These are phyloP conservation scores for Epichloe aotearoae DNA, from an alignment of 2,329 filamentous ascomycete genomes.

Conservation along the genomic window DNA sequence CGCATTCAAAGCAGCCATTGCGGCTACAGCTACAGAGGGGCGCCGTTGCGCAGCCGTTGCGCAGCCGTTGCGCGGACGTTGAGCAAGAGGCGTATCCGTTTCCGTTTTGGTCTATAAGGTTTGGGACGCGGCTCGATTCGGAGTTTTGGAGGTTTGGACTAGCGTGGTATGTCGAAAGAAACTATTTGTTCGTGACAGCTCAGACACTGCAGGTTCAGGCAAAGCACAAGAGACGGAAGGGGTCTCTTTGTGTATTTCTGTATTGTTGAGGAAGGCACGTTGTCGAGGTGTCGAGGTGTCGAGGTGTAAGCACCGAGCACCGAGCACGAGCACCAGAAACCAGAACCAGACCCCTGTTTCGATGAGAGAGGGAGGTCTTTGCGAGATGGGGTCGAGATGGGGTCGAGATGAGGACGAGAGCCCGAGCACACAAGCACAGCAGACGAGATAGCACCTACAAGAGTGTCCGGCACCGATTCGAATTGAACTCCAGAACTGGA, in stretches of 20 bases:
- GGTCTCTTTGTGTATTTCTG: no score
- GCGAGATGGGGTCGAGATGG: neutral
- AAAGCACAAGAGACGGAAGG: neutral
- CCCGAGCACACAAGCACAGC: neutral
- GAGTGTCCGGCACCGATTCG: neutral
- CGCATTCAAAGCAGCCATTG: conserved; percentile 1
- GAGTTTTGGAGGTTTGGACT: neutral
- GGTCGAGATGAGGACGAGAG: neutral
- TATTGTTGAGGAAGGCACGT: neutral
- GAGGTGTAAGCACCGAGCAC: neutral
- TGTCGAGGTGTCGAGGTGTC: neutral
- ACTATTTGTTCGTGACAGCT: neutral
- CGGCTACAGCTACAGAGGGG: neutral
- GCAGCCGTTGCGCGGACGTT: neutral
- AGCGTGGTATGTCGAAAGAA: neutral
- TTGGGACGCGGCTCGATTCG: neutral
- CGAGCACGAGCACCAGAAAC: no score
- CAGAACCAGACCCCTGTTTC: neutral
- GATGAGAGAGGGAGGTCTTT: no score
- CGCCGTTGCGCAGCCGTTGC: conserved; percentile 2
- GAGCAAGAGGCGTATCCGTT: neutral
- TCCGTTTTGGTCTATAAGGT: neutral
- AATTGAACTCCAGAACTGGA: neutral
- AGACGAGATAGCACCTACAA: neutral
- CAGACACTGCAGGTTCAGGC: neutral